Evolutionary conservation across 148 eudicot genomes (phyloP).

Genomic region (Heliamphora exappendiculata): DNA sequence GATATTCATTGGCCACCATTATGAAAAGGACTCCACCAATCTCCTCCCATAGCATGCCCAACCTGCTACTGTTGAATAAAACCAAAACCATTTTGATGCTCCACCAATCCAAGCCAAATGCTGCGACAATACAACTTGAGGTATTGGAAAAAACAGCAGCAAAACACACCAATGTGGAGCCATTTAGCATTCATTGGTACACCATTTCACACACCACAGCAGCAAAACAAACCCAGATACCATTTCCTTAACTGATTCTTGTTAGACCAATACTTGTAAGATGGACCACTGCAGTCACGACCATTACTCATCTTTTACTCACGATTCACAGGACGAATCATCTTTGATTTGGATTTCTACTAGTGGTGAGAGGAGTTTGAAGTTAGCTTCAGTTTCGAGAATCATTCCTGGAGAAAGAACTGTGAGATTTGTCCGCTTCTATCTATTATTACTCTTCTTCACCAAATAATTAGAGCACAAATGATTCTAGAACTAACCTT

Average conservation of each 20-base stretch:
- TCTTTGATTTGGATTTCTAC: conserved; percentile 81
- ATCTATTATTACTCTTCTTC: neutral
- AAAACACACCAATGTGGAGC: too few relatives aligned
- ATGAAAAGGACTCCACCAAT: too few relatives aligned
- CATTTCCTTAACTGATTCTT: neutral
- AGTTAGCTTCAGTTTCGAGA: conserved; percentile 71
- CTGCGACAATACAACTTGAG: too few relatives aligned
- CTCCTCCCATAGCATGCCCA: too few relatives aligned
- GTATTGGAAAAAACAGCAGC: too few relatives aligned
- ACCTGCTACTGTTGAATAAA: too few relatives aligned
- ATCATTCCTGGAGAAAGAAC: conserved; percentile 94
- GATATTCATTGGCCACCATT: too few relatives aligned
- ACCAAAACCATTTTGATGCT: too few relatives aligned
- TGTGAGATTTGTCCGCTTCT: conserved; percentile 40
- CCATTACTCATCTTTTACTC: neutral
- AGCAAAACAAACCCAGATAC: too few relatives aligned
- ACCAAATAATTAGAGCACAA: neutral
- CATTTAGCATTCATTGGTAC: too few relatives aligned
- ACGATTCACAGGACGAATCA: conserved; percentile 58
- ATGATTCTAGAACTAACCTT: neutral
- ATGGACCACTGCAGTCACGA: neutral
- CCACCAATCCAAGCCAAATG: too few relatives aligned
- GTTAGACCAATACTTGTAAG: neutral
- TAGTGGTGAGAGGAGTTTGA: conserved; percentile 69
- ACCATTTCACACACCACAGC: too few relatives aligned